Conservation (phyloP, 2,329 filamentous ascomycete genomes). For the Lachnellula subtilissima region DNA sequence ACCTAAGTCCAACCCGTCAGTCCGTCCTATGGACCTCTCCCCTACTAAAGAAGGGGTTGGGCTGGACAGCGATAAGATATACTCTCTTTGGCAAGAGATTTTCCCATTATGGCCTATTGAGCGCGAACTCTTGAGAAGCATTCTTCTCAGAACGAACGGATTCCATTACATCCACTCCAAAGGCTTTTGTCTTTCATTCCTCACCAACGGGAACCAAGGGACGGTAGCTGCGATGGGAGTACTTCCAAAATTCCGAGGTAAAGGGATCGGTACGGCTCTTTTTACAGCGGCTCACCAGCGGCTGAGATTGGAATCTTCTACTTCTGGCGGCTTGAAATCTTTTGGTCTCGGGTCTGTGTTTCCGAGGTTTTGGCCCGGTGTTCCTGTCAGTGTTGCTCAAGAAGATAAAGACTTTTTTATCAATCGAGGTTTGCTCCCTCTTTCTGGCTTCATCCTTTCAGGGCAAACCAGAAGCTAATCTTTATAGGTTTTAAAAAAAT, state of each 20-base stretch:
- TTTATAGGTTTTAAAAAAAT: neutral
- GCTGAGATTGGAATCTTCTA: slow-evolving; percentile 25
- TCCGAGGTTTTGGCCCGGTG: slow-evolving; percentile 43
- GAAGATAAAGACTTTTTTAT: slow-evolving; percentile 34
- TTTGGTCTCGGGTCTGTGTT: slow-evolving; percentile 32
- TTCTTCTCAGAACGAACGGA: slow-evolving; percentile 28
- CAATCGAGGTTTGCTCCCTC: slow-evolving; percentile 34
- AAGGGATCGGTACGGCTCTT: slow-evolving; percentile 37
- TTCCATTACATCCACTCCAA: slow-evolving; percentile 36
- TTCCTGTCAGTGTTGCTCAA: slow-evolving; percentile 36
- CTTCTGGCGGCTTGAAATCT: slow-evolving; percentile 19
- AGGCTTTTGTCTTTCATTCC: slow-evolving; percentile 37
- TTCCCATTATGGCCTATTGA: slow-evolving; percentile 35
- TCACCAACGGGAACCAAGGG: slow-evolving; percentile 21
- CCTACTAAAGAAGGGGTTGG: slow-evolving; percentile 16
- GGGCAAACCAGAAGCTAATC: neutral
- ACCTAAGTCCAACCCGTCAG: neutral
- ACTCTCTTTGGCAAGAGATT: slow-evolving; percentile 33
- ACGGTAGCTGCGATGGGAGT: slow-evolving; percentile 37
- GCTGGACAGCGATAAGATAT: slow-evolving; percentile 24
- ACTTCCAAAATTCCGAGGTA: slow-evolving; percentile 30
- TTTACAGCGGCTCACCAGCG: slow-evolving; percentile 28
- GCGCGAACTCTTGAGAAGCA: slow-evolving; percentile 22
- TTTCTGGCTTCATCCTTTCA: no score
- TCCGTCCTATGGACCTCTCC: no score